Evolutionary conservation across 2,329 filamentous ascomycete genomes (phyloP).

Genomic region (Calycina herbarum): DNA sequence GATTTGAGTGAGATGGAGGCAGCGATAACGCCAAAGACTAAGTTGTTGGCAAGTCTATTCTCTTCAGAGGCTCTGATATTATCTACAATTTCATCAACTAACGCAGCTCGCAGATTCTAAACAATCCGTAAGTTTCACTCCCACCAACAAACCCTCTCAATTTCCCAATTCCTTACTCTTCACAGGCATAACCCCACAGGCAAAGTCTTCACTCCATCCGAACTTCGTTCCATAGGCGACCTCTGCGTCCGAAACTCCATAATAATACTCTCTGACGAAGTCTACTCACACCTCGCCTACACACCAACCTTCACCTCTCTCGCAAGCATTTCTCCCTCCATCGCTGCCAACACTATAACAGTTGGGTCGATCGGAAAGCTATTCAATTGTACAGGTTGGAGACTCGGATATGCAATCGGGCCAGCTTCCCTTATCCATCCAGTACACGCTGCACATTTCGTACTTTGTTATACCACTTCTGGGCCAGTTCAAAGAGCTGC

Average conservation of each 20-base stretch:
- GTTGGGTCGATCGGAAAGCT: background rate
- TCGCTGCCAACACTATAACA: background rate
- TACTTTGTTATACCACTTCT: background rate
- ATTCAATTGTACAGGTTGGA: conserved; percentile 1
- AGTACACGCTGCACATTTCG: background rate
- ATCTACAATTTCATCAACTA: background rate
- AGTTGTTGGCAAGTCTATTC: conserved; percentile 5
- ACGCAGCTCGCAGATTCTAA: background rate
- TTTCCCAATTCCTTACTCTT: background rate
- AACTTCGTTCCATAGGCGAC: conserved; percentile 2
- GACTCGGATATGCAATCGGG: background rate
- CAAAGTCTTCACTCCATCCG: background rate
- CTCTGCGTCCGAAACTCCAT: conserved; percentile 2
- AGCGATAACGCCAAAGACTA: conserved; percentile 10
- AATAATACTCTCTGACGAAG: background rate
- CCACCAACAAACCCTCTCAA: background rate
- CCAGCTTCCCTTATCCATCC: conserved; percentile 1
- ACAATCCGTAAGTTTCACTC: background rate
- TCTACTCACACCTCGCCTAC: background rate
- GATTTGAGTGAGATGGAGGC: conserved; percentile 7
- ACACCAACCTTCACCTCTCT: conserved; percentile 2
- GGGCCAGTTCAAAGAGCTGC: background rate
- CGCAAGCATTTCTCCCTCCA: background rate
- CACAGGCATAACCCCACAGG: background rate
- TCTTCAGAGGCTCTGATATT: no score